Conservation (phyloP, 371 early-diverging fungal genomes). For the Rhizomucor miehei region DNA sequence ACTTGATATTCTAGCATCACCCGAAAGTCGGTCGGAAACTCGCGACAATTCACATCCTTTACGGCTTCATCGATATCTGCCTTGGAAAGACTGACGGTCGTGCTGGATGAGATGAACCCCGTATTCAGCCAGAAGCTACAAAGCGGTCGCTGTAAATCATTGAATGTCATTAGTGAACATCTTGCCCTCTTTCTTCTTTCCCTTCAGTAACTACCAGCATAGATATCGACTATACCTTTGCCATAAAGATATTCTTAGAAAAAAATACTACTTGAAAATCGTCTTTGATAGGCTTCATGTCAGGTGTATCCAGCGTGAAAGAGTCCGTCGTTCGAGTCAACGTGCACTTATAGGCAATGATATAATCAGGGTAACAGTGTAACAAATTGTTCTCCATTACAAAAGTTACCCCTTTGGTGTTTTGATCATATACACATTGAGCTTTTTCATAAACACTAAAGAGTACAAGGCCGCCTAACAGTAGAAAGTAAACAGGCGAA, state of each 20-base stretch:
- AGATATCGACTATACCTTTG: background rate
- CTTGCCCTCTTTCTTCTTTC: too few species aligned
- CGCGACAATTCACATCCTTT: too few species aligned
- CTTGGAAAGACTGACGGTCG: background rate
- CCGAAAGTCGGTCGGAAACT: too few species aligned
- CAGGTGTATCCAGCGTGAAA: constrained; percentile 24
- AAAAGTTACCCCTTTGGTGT: constrained; percentile 16
- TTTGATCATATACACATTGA: constrained; percentile 7
- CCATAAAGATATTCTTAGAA: background rate
- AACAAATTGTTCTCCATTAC: too few species aligned
- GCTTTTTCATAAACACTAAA: constrained; percentile 11
- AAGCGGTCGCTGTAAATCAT: too few species aligned
- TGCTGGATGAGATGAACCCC: background rate
- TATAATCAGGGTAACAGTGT: too few species aligned
- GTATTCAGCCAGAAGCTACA: background rate
- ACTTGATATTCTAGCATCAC: too few species aligned
- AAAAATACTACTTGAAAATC: constrained; percentile 44
- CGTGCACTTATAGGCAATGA: constrained; percentile 11
- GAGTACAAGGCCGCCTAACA: background rate
- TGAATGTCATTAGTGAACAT: too few species aligned
- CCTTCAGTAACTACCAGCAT: background rate
- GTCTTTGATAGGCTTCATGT: constrained; percentile 26
- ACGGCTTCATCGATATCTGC: too few species aligned
- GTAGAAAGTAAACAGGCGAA: background rate
- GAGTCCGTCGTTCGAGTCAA: constrained; percentile 19